These are phyloP conservation scores for Mycena vulgaris DNA, from an alignment of 768 basidiomycete genomes.

Conservation along the genomic window DNA sequence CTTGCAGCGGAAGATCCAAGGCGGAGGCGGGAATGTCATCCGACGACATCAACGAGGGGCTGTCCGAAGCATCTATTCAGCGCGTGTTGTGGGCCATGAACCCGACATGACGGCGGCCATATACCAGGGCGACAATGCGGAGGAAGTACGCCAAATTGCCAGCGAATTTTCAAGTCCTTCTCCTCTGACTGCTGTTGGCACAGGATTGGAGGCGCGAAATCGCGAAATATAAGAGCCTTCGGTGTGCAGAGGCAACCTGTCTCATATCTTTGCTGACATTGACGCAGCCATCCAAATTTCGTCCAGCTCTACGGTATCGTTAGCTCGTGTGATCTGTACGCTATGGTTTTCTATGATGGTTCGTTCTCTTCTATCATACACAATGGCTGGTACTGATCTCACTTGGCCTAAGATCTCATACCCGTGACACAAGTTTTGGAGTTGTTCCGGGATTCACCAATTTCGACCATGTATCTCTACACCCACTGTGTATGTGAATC, in stretches of 20 bases:
- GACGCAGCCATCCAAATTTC: neutral
- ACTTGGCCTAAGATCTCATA: neutral
- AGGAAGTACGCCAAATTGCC: neutral
- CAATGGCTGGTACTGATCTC: neutral
- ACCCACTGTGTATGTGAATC: neutral
- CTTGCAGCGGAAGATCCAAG: neutral
- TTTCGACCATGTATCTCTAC: neutral
- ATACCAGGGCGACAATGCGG: neutral
- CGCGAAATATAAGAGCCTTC: neutral
- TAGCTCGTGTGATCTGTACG: neutral
- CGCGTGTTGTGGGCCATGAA: neutral
- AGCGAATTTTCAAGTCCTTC: neutral
- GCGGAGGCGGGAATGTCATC: neutral
- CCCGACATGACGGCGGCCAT: neutral
- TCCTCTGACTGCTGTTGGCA: neutral
- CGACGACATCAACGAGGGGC: neutral
- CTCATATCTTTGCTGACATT: neutral
- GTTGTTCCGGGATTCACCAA: neutral
- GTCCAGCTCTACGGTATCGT: neutral
- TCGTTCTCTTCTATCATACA: neutral
- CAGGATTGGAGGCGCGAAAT: neutral
- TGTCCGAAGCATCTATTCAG: neutral
- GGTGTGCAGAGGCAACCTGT: neutral
- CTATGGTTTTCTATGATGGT: neutral
- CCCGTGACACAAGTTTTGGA: neutral